Evolutionary conservation across 2,329 filamentous ascomycete species (phyloP), one percentile per base, ranked within the genome.

Genomic region (Pseudocercospora pini-densiflorae): DNA sequence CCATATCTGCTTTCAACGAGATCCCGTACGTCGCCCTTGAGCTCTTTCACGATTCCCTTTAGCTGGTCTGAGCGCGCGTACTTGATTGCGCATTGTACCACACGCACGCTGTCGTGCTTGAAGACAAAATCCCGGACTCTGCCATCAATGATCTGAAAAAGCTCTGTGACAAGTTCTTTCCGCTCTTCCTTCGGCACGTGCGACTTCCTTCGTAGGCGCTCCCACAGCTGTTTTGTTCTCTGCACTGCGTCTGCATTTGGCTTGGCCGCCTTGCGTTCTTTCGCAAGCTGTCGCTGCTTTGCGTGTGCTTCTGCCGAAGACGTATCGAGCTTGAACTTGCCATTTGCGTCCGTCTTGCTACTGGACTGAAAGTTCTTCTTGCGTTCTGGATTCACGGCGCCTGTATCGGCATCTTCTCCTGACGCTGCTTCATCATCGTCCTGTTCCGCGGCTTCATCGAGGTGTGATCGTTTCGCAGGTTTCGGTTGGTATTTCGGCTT

Each of bases 101-200:
- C 93, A 72, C 95, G 88, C n/a, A 97, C 94, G 40, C 93, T 92
- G 78, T 99, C 95, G 79, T 99, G 95, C 87, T 99, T 99, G 82
- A 99, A 92, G 21, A 97, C 94, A 72, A 98, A 97, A 69, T 98
- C 95, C 80, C 92, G 93, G 74, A 98, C 91, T 65, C 92, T 89
- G 61, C 94, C 94, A 24, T 92, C 95, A 74, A 97, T 92, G 76
- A 99, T 97, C 64, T 87, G 86, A 79, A 97, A 98, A 27, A 99
- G 86, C 82, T 99, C 94, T 67, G 90, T 87, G 57, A 98, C 91
- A 47, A 99, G 87, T 77, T 90, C 86, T 79, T 94, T 90, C 69
- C 95, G 88, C 83, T 99, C 94, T 45, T 96, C 92, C 74, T 90
- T 89, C 47, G 93, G 91, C 1, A 99, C 93, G 75, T 97, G 93